Conservation (phyloP, 495 filamentous ascomycete genomes). For the Aspergillus ostianus region DNA sequence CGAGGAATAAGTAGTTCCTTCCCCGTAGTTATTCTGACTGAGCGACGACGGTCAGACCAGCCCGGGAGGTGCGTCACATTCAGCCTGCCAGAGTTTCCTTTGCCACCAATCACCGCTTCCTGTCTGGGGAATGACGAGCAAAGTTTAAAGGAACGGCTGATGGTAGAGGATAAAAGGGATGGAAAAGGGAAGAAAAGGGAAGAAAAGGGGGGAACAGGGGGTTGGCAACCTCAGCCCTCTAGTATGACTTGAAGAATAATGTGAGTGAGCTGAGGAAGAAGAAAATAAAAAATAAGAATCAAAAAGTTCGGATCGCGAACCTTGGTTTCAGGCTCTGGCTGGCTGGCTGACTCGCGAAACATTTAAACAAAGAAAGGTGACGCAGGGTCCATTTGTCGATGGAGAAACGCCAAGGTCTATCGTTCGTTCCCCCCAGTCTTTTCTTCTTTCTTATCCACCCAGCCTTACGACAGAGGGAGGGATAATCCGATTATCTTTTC, state of each 20-base stretch:
- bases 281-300: background rate
- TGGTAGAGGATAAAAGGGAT: background rate
- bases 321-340: background rate
- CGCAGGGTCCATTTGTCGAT: slow-evolving; percentile 8
- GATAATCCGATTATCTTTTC: background rate
- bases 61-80: background rate
- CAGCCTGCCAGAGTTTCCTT: background rate
- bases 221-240: background rate
- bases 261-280: background rate
- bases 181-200: background rate
- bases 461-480: background rate
- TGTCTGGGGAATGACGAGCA: background rate
- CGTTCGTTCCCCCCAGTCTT: background rate
- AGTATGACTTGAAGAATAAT: background rate
- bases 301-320: background rate
- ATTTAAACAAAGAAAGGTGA: slow-evolving; percentile 5
- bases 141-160: slow-evolving; percentile 6
- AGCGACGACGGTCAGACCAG: slow-evolving; percentile 6
- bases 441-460: slow-evolving; percentile 4
- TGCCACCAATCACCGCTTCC: slow-evolving; percentile 11
- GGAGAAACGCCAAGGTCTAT: slow-evolving; percentile 16
- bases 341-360: background rate
- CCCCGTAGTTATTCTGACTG: background rate
- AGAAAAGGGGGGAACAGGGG: background rate
- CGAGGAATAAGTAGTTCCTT: background rate